Conservation (phyloP, 352 stramenopile species). For the Globisporangium orthogonon region DNA sequence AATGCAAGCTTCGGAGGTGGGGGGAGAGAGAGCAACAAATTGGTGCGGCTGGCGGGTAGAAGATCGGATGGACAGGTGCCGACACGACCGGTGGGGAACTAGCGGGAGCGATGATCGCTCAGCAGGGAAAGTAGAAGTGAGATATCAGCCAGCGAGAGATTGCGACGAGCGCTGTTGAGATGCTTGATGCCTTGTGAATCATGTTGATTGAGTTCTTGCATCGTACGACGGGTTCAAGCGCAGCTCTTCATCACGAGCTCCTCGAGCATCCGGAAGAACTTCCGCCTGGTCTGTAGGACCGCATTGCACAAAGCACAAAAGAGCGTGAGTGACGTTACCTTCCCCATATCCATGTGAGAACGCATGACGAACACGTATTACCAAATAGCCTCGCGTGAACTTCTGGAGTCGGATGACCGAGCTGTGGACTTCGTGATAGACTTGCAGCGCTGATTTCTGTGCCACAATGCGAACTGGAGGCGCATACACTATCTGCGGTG, state of each 20-base stretch:
- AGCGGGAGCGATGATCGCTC: not conserved
- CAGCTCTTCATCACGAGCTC: conserved; percentile 22
- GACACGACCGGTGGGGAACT: not conserved
- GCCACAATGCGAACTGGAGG: not conserved
- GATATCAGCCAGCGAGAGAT: not conserved
- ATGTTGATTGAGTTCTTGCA: not conserved
- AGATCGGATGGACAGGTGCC: not conserved
- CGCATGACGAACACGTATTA: conserved; percentile 1
- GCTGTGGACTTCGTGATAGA: conserved; percentile 15
- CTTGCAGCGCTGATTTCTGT: conserved; percentile 4
- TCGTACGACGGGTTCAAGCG: not conserved
- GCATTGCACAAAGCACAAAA: not conserved
- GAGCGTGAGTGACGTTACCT: not conserved
- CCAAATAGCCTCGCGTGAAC: conserved; percentile 19
- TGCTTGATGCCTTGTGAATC: not conserved
- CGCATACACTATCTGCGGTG: not conserved
- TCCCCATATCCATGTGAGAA: too few relatives aligned
- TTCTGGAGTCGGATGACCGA: conserved; percentile 16
- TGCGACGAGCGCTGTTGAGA: not conserved
- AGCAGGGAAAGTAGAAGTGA: not conserved
- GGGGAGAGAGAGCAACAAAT: not conserved
- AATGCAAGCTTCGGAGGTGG: not conserved
- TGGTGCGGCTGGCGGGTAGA: not conserved
- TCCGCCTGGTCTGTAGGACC: conserved; percentile 18
- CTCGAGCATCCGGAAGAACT: conserved; percentile 35